Conservation (phyloP, 2,329 filamentous ascomycete genomes). For the Alternaria rosae region DNA sequence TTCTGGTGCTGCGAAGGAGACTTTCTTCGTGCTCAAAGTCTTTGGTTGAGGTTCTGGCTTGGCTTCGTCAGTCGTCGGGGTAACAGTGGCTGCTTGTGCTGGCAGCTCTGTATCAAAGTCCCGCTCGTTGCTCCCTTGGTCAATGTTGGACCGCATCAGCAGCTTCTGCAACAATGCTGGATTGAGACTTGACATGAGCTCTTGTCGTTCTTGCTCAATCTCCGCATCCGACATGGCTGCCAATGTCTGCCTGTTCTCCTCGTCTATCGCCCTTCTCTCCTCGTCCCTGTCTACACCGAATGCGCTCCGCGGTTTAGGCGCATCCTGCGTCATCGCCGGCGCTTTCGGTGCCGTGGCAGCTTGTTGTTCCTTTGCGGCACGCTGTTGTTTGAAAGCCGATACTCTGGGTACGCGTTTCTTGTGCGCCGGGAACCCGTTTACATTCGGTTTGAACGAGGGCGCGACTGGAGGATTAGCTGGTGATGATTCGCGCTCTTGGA, state of each 20-base stretch:
- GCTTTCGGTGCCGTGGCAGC: slow-evolving; percentile 14
- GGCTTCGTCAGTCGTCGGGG: slow-evolving; percentile 16
- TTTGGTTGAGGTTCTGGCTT: slow-evolving; percentile 21
- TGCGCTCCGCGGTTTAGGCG: slow-evolving; percentile 23
- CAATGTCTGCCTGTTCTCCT: slow-evolving; percentile 78
- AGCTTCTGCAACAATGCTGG: slow-evolving; percentile 79
- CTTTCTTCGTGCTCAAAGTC: slow-evolving; percentile 37
- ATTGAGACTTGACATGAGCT: slow-evolving; percentile 80
- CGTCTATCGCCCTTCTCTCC: slow-evolving; percentile 77
- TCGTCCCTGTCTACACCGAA: slow-evolving; percentile 48
- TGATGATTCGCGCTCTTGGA: slow-evolving; percentile 75
- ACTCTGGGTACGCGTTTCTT: slow-evolving; percentile 72
- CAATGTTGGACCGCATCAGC: slow-evolving; percentile 77
- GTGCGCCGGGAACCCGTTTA: slow-evolving; percentile 85
- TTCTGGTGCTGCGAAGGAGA: slow-evolving; percentile 41
- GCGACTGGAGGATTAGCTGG: slow-evolving; percentile 69
- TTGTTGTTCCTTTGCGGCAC: slow-evolving; percentile 47
- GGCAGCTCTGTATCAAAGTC: slow-evolving; percentile 37
- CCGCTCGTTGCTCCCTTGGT: slow-evolving; percentile 63
- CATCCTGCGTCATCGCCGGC: slow-evolving; percentile 14
- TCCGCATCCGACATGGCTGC: slow-evolving; percentile 81
- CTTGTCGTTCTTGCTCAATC: slow-evolving; percentile 79
- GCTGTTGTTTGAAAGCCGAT: slow-evolving; percentile 82
- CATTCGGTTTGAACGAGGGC: slow-evolving; percentile 63
- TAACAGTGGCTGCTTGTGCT: not conserved